Conservation (phyloP, 306 rosid genomes). For the Malus sieversii region DNA sequence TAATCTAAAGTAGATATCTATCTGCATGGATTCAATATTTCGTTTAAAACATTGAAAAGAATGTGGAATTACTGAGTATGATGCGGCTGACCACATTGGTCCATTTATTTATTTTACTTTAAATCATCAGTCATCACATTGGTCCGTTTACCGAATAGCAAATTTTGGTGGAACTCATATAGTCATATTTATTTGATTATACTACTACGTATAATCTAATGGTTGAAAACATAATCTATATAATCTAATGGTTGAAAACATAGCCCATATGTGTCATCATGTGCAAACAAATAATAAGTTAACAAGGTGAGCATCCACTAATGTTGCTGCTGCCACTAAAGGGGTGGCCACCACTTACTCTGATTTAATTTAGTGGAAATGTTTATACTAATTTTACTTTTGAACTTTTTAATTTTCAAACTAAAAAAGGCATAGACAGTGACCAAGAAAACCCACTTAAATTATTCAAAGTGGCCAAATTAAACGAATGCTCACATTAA, state of each 20-base stretch:
- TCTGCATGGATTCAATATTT: neutral
- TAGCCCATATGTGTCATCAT: neutral
- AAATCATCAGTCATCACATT: neutral
- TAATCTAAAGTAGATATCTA: neutral
- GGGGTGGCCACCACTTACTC: slow-evolving; percentile 31
- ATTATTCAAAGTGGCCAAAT: neutral
- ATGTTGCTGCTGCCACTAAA: slow-evolving; percentile 36
- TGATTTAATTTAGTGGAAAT: neutral
- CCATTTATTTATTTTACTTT: neutral
- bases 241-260: no score
- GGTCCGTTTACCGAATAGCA: neutral
- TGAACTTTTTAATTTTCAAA: slow-evolving; percentile 1
- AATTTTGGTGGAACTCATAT: neutral
- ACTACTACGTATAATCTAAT: neutral
- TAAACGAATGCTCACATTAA: neutral
- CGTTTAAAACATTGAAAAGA: neutral
- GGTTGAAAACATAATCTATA: neutral
- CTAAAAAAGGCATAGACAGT: neutral
- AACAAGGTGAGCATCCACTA: slow-evolving; percentile 64
- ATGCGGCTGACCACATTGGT: neutral
- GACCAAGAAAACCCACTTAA: neutral
- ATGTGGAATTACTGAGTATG: neutral
- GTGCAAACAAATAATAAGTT: neutral
- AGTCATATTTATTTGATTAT: neutral
- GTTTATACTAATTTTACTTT: neutral